These are phyloP conservation scores for Cystobasidium tubakii DNA, from an alignment of 768 basidiomycete species.

Conservation along the genomic window DNA sequence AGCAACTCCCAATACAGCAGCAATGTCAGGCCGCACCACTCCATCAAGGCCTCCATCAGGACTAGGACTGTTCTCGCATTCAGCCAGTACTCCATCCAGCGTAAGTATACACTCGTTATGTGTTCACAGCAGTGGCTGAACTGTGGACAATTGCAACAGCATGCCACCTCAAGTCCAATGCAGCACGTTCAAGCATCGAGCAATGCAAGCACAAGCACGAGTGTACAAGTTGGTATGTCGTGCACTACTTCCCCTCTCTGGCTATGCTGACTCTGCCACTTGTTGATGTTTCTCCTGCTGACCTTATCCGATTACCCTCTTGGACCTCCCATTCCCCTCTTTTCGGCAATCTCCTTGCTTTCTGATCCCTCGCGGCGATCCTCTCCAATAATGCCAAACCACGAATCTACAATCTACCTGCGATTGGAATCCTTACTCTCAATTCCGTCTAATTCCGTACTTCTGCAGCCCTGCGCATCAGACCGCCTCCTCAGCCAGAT, in stretches of 20 bases:
- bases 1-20: neutral
- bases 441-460: too few relatives aligned
- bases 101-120: neutral
- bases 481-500: conserved; percentile 33
- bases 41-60: conserved; percentile 21
- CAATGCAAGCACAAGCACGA: neutral
- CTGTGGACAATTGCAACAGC: too few relatives aligned
- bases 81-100: neutral
- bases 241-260: neutral
- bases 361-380: too few relatives aligned
- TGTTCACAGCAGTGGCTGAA: neutral
- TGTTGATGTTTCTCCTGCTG: neutral
- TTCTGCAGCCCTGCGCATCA: conserved; percentile 30
- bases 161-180: too few relatives aligned
- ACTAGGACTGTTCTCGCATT: neutral
- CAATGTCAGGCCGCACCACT: conserved; percentile 26
- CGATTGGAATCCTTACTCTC: too few relatives aligned
- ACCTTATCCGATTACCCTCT: neutral
- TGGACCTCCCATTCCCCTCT: neutral
- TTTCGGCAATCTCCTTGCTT: conserved; percentile 1
- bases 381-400: too few relatives aligned
- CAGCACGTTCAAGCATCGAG: neutral
- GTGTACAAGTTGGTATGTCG: conserved; percentile 26
- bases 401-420: too few relatives aligned
- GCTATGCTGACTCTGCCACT: neutral